Percentiles rank a stretch among this genome's conserved stretches.
These are phyloP conservation scores for Lizanozyma gosingica DNA, from an alignment of 1,139 yeast genomes.

Conservation along the genomic window DNA sequence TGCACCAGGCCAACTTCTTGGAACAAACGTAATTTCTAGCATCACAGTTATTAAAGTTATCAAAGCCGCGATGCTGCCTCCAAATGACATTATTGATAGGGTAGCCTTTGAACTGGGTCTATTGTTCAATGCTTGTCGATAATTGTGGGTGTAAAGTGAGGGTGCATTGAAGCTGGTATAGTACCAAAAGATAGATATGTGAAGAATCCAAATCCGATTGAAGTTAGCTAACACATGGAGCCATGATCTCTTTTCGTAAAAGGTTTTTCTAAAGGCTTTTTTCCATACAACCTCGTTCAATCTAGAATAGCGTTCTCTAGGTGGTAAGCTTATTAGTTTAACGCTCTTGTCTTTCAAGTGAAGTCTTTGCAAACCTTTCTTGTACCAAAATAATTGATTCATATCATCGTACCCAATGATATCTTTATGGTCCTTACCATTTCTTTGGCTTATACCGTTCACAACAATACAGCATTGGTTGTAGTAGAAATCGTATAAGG, in stretches of 20 bases:
- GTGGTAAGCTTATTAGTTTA: slow-evolving; percentile 35
- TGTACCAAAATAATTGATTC: slow-evolving; percentile 79
- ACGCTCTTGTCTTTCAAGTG: slow-evolving; percentile 28
- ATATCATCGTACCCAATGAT: slow-evolving; percentile 82
- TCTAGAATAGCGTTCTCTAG: slow-evolving; percentile 34
- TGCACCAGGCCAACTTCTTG: slow-evolving; percentile 63
- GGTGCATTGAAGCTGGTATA: slow-evolving; percentile 75
- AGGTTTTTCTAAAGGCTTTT: slow-evolving; percentile 61
- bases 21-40: slow-evolving; percentile 58
- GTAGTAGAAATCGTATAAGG: slow-evolving; percentile 33
- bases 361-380: slow-evolving; percentile 49
- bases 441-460: slow-evolving; percentile 35
- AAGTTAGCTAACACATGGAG: slow-evolving; percentile 68
- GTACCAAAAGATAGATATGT: slow-evolving; percentile 71
- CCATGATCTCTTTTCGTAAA: slow-evolving; percentile 70
- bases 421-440: slow-evolving; percentile 57
- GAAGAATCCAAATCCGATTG: slow-evolving; percentile 78
- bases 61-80: slow-evolving; percentile 62
- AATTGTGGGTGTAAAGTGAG: slow-evolving; percentile 58
- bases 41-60: slow-evolving; percentile 56
- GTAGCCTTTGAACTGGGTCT: slow-evolving; percentile 58
- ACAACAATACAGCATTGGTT: slow-evolving; percentile 31
- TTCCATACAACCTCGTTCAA: slow-evolving; percentile 55
- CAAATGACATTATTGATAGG: slow-evolving; percentile 57
- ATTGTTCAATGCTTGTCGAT: slow-evolving; percentile 47